phyloP scores from a whole-genome alignment of 2,329 filamentous ascomycete genomes.

The Stenocarpella maydis region DNA sequence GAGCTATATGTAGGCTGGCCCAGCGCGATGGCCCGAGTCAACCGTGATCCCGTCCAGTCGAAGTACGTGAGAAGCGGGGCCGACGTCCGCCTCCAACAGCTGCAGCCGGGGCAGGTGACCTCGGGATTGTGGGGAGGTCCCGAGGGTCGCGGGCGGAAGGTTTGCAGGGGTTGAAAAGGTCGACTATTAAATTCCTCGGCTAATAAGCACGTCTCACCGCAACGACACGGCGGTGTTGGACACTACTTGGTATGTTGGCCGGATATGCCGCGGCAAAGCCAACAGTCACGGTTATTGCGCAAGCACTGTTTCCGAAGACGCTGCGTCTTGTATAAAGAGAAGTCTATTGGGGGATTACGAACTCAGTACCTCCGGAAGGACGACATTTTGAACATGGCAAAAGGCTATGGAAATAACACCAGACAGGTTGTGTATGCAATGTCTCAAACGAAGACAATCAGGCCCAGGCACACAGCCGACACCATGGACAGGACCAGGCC shows the following conservation, averaged over 20 bases:
- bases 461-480: constrained; percentile 10
- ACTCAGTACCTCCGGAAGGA: constrained; percentile 15
- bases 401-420: constrained; percentile 16
- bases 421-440: constrained; percentile 9
- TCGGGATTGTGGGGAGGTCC: too few relatives aligned
- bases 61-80: constrained; percentile 7
- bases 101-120: background rate
- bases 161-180: background rate
- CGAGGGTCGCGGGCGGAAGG: background rate
- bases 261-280: background rate
- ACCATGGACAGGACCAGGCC: constrained; percentile 17
- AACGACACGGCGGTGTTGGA: background rate
- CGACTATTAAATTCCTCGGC: too few relatives aligned
- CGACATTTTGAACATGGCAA: constrained; percentile 2
- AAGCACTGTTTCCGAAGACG: background rate
- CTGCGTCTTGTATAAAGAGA: constrained; percentile 17
- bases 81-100: background rate
- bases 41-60: background rate
- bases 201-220: too few relatives aligned
- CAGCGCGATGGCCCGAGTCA: background rate
- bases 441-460: constrained; percentile 16
- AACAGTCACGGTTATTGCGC: background rate
- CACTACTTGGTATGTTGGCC: background rate
- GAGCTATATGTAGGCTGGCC: background rate
- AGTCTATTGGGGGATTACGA: constrained; percentile 24